Conservation (phyloP, 2,329 filamentous ascomycete species). For the Dendryphion nanum region DNA sequence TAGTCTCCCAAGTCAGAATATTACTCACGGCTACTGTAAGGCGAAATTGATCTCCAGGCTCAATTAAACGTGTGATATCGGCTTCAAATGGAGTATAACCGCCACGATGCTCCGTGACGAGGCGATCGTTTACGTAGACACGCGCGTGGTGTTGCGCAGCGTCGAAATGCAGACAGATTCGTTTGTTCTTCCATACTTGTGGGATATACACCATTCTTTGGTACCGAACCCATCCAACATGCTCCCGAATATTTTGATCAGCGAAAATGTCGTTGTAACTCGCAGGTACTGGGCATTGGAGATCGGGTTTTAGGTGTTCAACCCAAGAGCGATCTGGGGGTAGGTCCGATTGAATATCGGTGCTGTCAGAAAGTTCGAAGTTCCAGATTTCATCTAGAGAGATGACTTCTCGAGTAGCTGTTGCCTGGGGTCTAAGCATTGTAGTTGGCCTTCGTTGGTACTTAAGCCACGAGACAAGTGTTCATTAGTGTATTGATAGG, state of each 20-base stretch:
- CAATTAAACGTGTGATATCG: conserved; percentile 5
- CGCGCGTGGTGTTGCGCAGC: conserved; percentile 8
- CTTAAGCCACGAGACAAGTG: too few relatives aligned
- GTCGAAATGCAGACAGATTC: conserved; percentile 6
- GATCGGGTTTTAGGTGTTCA: background rate
- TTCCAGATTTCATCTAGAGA: conserved; percentile 7
- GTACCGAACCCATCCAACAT: conserved; percentile 10
- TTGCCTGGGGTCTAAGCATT: conserved; percentile 5
- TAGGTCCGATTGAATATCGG: background rate
- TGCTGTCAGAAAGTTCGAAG: conserved; percentile 2
- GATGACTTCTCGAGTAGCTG: background rate
- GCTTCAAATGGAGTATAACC: conserved; percentile 10
- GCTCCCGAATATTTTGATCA: conserved; percentile 3
- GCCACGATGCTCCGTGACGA: conserved; percentile 5
- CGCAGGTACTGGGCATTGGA: conserved; percentile 6
- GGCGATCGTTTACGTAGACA: conserved; percentile 5
- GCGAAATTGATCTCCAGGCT: conserved; percentile 3
- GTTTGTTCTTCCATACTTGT: conserved; percentile 1
- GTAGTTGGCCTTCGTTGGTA: too few relatives aligned
- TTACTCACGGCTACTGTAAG: conserved; percentile 6
- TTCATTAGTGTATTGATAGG: too few relatives aligned
- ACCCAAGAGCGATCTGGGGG: too few relatives aligned
- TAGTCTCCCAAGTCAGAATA: conserved; percentile 5
- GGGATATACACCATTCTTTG: conserved; percentile 6
- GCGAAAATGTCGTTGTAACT: conserved; percentile 10